A percentile compares a stretch with the other conserved stretches of the same genome.
phyloP scores from a whole-genome alignment of 2,329 filamentous ascomycete genomes.

The Elsinoe batatas region DNA sequence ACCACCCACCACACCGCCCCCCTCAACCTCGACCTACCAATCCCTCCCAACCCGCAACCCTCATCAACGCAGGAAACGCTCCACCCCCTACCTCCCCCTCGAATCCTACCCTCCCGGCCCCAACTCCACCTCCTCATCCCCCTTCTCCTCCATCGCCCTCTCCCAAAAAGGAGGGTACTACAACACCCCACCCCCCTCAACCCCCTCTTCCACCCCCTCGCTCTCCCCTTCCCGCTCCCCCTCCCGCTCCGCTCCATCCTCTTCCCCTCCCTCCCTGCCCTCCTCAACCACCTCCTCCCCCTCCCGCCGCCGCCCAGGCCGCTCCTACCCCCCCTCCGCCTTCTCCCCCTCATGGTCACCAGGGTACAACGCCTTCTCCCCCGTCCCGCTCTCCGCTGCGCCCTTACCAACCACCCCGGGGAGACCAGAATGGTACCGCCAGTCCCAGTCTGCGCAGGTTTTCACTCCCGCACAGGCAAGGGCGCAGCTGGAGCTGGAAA shows the following conservation, averaged over 20 bases:
- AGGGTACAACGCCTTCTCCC: conserved; percentile 4
- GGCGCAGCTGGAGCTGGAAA: not conserved
- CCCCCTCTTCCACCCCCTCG: not conserved
- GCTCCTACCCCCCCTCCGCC: conserved; percentile 6
- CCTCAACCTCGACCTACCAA: not conserved
- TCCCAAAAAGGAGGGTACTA: not conserved
- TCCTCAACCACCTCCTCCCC: not conserved
- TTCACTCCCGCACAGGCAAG: not conserved
- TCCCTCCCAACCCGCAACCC: not conserved
- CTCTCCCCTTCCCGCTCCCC: not conserved
- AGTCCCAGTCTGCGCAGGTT: not conserved
- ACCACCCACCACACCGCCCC: not conserved
- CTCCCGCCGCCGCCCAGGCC: not conserved
- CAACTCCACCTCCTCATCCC: not conserved
- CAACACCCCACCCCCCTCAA: conserved; percentile 1
- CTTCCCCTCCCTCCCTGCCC: not conserved
- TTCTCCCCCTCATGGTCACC: not conserved
- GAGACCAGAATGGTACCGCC: not conserved
- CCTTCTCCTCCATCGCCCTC: not conserved
- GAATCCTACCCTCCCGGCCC: conserved; percentile 2
- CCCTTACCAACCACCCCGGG: not conserved
- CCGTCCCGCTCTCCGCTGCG: not conserved
- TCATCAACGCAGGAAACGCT: not conserved
- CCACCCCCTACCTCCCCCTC: not conserved
- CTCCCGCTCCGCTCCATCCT: not conserved